Conservation (phyloP, 345 rosid genomes). For the Arabis hirsuta region DNA sequence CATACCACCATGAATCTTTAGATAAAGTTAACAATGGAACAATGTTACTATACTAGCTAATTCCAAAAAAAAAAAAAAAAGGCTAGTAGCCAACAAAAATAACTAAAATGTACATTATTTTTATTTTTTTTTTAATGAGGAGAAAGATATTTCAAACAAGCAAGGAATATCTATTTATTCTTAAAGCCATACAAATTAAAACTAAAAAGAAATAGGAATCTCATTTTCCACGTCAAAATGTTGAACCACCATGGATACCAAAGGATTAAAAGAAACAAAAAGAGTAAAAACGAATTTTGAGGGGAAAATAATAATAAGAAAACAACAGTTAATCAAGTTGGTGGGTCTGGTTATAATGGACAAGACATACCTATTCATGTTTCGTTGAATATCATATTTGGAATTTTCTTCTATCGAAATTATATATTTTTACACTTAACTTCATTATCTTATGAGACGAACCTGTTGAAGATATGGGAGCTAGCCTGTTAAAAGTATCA, state of each 20-base stretch:
- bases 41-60: no score
- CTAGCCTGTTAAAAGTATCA: not conserved
- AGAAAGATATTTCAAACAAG: constrained; percentile 39
- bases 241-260: constrained; percentile 37
- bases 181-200: constrained; percentile 34
- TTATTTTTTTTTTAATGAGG: not conserved
- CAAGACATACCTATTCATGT: constrained; percentile 41
- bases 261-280: constrained; percentile 40
- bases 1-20: constrained; percentile 3
- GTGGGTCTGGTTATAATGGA: constrained; percentile 46
- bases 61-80: no score
- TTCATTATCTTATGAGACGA: not conserved
- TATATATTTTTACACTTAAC: not conserved
- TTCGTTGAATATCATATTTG: constrained; percentile 40
- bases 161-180: constrained; percentile 36
- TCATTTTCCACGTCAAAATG: constrained; percentile 48
- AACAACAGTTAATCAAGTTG: constrained; percentile 31
- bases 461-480: constrained; percentile 2
- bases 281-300: constrained; percentile 38
- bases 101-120: not conserved
- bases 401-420: constrained; percentile 16
- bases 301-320: not conserved
- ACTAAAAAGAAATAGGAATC: constrained; percentile 39
- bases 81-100: constrained; percentile 4
- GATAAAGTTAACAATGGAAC: not conserved